These are phyloP conservation scores for Graphium sp. DNA, from an alignment of 2,329 filamentous ascomycete species.

Conservation along the genomic window DNA sequence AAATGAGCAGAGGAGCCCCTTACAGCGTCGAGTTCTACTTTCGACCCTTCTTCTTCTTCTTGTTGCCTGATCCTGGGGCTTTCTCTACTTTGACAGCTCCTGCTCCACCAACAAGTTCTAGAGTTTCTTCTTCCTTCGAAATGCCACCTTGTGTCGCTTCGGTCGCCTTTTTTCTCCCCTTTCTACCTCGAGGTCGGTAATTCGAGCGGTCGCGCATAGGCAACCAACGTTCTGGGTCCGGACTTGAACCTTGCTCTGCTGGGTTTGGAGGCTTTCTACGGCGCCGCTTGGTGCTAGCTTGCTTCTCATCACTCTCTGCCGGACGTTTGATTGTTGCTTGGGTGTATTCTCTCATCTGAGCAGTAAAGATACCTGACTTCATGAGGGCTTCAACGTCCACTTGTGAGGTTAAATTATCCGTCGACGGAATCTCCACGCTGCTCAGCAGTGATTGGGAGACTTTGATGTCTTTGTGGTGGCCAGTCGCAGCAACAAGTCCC, in stretches of 20 bases:
- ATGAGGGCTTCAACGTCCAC: slow-evolving; percentile 19
- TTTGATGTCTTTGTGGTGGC: slow-evolving; percentile 39
- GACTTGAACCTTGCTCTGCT: slow-evolving; percentile 59
- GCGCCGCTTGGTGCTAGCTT: slow-evolving; percentile 37
- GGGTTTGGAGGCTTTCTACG: slow-evolving; percentile 52
- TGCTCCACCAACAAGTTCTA: slow-evolving; percentile 45
- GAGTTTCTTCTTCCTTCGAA: slow-evolving; percentile 55
- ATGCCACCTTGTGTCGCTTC: slow-evolving; percentile 75
- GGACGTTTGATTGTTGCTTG: too few species aligned
- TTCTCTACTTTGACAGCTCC: slow-evolving; percentile 49
- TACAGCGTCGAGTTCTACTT: slow-evolving; percentile 20
- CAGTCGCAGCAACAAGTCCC: slow-evolving; percentile 73
- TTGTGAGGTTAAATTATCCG: slow-evolving; percentile 16
- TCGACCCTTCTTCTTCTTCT: slow-evolving; percentile 28
- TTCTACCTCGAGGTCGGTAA: slow-evolving; percentile 81
- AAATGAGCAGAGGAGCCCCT: too few species aligned
- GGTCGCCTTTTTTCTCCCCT: slow-evolving; percentile 68
- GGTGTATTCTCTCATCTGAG: too few species aligned
- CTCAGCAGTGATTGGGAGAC: slow-evolving; percentile 42
- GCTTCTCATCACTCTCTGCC: slow-evolving; percentile 19
- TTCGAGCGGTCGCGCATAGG: slow-evolving; percentile 77
- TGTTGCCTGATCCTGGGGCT: slow-evolving; percentile 20
- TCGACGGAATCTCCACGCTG: slow-evolving; percentile 39
- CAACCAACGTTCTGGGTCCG: slow-evolving; percentile 86
- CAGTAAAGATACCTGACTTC: too few species aligned